Percentiles rank a stretch among this genome's conserved stretches.
phyloP scores from a whole-genome alignment of 352 stramenopile genomes.

The Pythium oligandrum region DNA sequence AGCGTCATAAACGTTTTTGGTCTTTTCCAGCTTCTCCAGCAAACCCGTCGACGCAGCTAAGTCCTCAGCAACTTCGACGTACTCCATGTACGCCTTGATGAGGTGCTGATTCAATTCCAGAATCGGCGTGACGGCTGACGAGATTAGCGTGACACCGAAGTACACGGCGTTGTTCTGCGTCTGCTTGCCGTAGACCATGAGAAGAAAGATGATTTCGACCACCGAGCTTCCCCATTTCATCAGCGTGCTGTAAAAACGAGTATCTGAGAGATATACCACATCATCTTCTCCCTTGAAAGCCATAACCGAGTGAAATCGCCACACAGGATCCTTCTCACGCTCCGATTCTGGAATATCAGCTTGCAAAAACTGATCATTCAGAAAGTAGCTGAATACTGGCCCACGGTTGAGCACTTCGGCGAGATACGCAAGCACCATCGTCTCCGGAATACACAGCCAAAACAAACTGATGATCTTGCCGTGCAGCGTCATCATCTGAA shows the following conservation, averaged over 20 bases:
- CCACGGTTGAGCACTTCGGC: conserved; percentile 52
- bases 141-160: conserved; percentile 33
- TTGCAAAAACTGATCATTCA: conserved; percentile 57
- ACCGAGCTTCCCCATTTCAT: conserved; percentile 47
- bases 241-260: conserved; percentile 39
- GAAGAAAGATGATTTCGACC: conserved; percentile 38
- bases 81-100: conserved; percentile 51
- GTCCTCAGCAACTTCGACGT: conserved; percentile 30
- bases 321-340: conserved; percentile 42
- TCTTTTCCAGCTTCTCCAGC: conserved; percentile 19
- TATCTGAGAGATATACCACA: conserved; percentile 46
- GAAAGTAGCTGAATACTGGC: conserved; percentile 52
- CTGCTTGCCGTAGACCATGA: conserved; percentile 22
- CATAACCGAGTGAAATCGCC: conserved; percentile 31
- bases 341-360: conserved; percentile 52
- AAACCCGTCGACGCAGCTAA: conserved; percentile 20
- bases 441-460: conserved; percentile 52
- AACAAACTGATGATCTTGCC: conserved; percentile 61
- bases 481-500: conserved; percentile 69
- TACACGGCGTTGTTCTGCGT: conserved; percentile 14
- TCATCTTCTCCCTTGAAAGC: conserved; percentile 38
- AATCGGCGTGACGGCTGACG: conserved; percentile 29
- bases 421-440: conserved; percentile 40
- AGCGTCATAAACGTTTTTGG: conserved; percentile 2
- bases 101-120: conserved; percentile 53